phyloP scores from a whole-genome alignment of 2,329 filamentous ascomycete species.

The Apiospora phragmitis region DNA sequence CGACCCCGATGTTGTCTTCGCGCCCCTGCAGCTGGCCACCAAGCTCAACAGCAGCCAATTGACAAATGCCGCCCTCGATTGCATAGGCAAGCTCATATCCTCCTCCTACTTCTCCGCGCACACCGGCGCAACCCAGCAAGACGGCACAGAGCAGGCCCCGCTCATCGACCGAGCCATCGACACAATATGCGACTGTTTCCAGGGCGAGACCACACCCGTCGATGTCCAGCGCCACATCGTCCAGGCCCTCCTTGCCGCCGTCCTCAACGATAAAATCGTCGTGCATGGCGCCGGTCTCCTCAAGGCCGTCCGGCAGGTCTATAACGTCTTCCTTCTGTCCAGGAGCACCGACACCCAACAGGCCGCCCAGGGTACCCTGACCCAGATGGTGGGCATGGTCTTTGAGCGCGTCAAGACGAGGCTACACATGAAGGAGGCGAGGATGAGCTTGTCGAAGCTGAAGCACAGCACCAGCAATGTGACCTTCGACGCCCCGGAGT shows the following conservation, averaged over 20 bases:
- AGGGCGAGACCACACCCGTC: slow-evolving; percentile 87
- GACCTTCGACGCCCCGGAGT: slow-evolving; percentile 49
- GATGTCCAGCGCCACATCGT: slow-evolving; percentile 98
- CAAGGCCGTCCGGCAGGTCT: slow-evolving; percentile 96
- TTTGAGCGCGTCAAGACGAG: slow-evolving; percentile 91
- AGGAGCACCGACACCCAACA: slow-evolving; percentile 94
- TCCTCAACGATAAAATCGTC: slow-evolving; percentile 97
- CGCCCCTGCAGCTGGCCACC: slow-evolving; percentile 85
- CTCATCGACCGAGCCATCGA: slow-evolving; percentile 97
- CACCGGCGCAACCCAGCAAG: slow-evolving; percentile 43
- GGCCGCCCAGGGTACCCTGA: slow-evolving; percentile 93
- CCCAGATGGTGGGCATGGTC: slow-evolving; percentile 97
- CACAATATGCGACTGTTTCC: slow-evolving; percentile 98
- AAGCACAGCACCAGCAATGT: slow-evolving; percentile 54
- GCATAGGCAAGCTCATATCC: slow-evolving; percentile 97
- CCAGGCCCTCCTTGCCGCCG: slow-evolving; percentile 91
- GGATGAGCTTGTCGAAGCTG: slow-evolving; percentile 57
- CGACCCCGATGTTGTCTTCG: slow-evolving; percentile 89
- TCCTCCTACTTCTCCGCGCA: slow-evolving; percentile 93
- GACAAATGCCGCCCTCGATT: slow-evolving; percentile 89
- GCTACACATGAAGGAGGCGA: slow-evolving; percentile 82
- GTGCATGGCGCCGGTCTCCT: slow-evolving; percentile 94
- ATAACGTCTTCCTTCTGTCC: slow-evolving; percentile 97
- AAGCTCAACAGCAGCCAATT: slow-evolving; percentile 83
- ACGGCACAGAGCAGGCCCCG: slow-evolving; percentile 57